These are phyloP conservation scores for Chrysosporium queenslandicum DNA, from an alignment of 2,329 filamentous ascomycete species.

Conservation along the genomic window DNA sequence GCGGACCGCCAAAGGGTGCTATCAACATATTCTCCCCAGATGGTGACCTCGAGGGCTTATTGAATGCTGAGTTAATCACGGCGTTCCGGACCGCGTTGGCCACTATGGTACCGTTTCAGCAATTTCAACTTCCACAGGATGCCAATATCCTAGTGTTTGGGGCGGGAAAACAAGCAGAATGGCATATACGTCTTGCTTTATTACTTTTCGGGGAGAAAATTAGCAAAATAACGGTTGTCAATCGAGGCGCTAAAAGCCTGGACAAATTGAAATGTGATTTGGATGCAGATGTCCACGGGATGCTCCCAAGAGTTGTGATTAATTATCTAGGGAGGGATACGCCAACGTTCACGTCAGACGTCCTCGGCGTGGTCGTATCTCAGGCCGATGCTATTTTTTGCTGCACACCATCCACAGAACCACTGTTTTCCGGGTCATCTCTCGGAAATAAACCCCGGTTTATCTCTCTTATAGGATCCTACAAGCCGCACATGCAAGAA, in stretches of 20 bases:
- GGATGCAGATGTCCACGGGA: slow-evolving; percentile 26
- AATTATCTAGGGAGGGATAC: slow-evolving; percentile 9
- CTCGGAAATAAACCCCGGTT: slow-evolving; percentile 33
- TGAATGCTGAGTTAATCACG: slow-evolving; percentile 65
- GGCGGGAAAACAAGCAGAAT: slow-evolving; percentile 42
- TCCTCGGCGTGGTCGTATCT: slow-evolving; percentile 24
- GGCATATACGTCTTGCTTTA: slow-evolving; percentile 41
- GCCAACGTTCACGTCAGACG: slow-evolving; percentile 14
- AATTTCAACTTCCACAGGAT: slow-evolving; percentile 25
- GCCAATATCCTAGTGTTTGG: slow-evolving; percentile 40
- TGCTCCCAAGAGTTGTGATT: slow-evolving; percentile 28
- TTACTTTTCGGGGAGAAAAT: slow-evolving; percentile 39
- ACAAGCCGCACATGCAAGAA: slow-evolving; percentile 46
- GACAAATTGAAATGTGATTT: slow-evolving; percentile 29
- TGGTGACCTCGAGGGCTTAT: slow-evolving; percentile 55
- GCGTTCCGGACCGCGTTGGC: slow-evolving; percentile 71
- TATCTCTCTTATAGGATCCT: slow-evolving; percentile 45
- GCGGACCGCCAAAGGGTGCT: slow-evolving; percentile 48
- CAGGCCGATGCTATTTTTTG: slow-evolving; percentile 41
- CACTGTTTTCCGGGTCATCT: slow-evolving; percentile 35
- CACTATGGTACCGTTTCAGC: slow-evolving; percentile 55
- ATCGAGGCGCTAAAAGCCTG: slow-evolving; percentile 55
- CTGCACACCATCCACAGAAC: slow-evolving; percentile 39
- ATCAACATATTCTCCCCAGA: slow-evolving; percentile 57
- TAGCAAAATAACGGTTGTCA: slow-evolving; percentile 66